Conservation (phyloP, 805 yeast species). For the Hanseniaspora mollemarum region DNA sequence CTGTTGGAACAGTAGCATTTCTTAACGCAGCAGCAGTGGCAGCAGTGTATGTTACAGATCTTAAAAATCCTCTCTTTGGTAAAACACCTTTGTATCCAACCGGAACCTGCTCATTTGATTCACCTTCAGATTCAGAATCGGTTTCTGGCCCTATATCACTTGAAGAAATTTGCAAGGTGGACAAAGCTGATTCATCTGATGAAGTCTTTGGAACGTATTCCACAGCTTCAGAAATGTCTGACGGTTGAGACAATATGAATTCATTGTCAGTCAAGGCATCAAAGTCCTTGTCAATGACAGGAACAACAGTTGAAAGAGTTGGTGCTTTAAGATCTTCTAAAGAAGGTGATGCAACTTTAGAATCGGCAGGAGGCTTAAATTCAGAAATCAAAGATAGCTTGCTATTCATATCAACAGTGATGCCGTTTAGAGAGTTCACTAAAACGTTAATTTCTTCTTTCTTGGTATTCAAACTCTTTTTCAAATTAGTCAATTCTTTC, state of each 20-base stretch:
- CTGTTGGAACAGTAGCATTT: neutral
- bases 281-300: constrained; percentile 1
- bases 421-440: neutral
- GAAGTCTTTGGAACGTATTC: constrained; percentile 3
- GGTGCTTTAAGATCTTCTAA: constrained; percentile 3
- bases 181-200: constrained; percentile 7
- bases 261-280: constrained; percentile 4
- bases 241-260: constrained; percentile 2
- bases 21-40: constrained; percentile 1
- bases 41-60: neutral
- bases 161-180: constrained; percentile 5
- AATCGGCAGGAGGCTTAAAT: constrained; percentile 5
- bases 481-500: constrained; percentile 4
- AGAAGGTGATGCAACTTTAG: neutral
- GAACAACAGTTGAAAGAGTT: neutral
- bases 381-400: constrained; percentile 4
- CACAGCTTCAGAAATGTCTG: neutral
- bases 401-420: neutral
- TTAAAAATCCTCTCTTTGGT: constrained; percentile 13
- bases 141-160: constrained; percentile 15
- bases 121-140: constrained; percentile 13
- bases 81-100: constrained; percentile 8
- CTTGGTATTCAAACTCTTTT: neutral
- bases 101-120: neutral
- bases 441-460: constrained; percentile 6